phyloP scores from a whole-genome alignment of 2,329 filamentous ascomycete genomes.

The Calonectria hawksworthii region DNA sequence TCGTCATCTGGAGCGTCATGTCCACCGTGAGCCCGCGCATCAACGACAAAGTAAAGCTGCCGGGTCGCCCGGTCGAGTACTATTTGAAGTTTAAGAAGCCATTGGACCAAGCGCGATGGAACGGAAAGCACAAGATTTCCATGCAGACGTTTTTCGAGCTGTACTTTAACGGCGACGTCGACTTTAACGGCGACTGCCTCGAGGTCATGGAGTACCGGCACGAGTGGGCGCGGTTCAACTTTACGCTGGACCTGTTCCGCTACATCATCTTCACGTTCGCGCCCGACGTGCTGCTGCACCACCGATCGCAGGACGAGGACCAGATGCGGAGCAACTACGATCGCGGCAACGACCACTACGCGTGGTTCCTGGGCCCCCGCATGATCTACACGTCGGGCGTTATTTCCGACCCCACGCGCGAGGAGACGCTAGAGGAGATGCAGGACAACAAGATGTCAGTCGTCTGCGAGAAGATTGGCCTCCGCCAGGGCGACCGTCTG shows the following conservation, averaged over 20 bases:
- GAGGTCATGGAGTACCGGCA: slow-evolving; percentile 92
- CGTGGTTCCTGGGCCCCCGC: slow-evolving; percentile 94
- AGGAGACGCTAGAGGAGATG: slow-evolving; percentile 92
- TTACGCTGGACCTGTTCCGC: slow-evolving; percentile 85
- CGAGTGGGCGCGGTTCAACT: slow-evolving; percentile 93
- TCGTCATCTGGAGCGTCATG: slow-evolving; percentile 82
- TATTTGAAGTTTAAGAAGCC: slow-evolving; percentile 83
- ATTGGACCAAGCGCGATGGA: slow-evolving; percentile 71
- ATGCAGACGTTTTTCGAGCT: slow-evolving; percentile 95
- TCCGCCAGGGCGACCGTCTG: slow-evolving; percentile 83
- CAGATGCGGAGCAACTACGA: slow-evolving; percentile 97
- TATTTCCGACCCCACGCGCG: slow-evolving; percentile 85
- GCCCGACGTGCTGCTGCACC: slow-evolving; percentile 89
- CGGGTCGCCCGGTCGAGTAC: slow-evolving; percentile 87
- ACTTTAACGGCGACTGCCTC: slow-evolving; percentile 90
- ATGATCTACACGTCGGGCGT: slow-evolving; percentile 98
- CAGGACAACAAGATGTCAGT: slow-evolving; percentile 96
- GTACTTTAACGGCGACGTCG: slow-evolving; percentile 92
- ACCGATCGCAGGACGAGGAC: slow-evolving; percentile 92
- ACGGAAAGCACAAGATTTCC: slow-evolving; percentile 81
- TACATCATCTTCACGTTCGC: slow-evolving; percentile 87
- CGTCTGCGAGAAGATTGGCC: slow-evolving; percentile 92
- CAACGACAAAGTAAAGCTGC: slow-evolving; percentile 89
- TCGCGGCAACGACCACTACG: slow-evolving; percentile 95
- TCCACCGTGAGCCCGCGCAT: slow-evolving; percentile 86